Conservation (phyloP, 257 asterid genomes). For the Nicotiana tabacum region DNA sequence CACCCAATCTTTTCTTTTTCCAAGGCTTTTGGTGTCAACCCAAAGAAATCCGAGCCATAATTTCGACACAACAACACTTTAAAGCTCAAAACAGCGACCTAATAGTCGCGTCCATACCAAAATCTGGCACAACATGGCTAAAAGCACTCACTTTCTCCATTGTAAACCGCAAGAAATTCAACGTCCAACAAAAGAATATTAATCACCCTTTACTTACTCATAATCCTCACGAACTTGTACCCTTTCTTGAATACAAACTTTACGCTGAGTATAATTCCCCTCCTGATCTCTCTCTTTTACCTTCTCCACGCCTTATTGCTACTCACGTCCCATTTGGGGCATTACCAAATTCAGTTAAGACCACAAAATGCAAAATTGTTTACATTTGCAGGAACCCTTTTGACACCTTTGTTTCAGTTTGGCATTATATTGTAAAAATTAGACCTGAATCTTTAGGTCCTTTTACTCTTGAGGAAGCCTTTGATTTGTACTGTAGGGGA, state of each 20-base stretch:
- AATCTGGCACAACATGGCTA: constrained; percentile 62
- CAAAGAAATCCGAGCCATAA: constrained; percentile 25
- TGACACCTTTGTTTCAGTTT: constrained; percentile 34
- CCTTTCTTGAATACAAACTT: constrained; percentile 38
- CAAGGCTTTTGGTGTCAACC: constrained; percentile 49
- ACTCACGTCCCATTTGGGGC: constrained; percentile 34
- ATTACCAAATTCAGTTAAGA: constrained; percentile 27
- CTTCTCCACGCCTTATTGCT: constrained; percentile 34
- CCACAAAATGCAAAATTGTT: constrained; percentile 24
- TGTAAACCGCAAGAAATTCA: constrained; percentile 17
- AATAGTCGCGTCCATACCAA: constrained; percentile 40
- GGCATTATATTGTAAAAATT: constrained; percentile 26
- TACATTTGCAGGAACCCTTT: constrained; percentile 49
- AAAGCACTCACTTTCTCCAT: constrained; percentile 41
- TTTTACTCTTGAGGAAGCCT: constrained; percentile 16
- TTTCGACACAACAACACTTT: constrained; percentile 18
- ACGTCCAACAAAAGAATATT: not conserved
- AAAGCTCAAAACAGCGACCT: constrained; percentile 28
- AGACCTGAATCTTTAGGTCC: constrained; percentile 15
- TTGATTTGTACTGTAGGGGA: constrained; percentile 36
- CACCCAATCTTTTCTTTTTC: constrained; percentile 31
- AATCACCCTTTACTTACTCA: constrained; percentile 32
- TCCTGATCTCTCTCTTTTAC: constrained; percentile 20
- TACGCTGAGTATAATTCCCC: constrained; percentile 12
- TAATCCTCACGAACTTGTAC: constrained; percentile 50